These are phyloP conservation scores for Seiridium unicorne DNA, from an alignment of 2,329 filamentous ascomycete genomes.

Conservation along the genomic window DNA sequence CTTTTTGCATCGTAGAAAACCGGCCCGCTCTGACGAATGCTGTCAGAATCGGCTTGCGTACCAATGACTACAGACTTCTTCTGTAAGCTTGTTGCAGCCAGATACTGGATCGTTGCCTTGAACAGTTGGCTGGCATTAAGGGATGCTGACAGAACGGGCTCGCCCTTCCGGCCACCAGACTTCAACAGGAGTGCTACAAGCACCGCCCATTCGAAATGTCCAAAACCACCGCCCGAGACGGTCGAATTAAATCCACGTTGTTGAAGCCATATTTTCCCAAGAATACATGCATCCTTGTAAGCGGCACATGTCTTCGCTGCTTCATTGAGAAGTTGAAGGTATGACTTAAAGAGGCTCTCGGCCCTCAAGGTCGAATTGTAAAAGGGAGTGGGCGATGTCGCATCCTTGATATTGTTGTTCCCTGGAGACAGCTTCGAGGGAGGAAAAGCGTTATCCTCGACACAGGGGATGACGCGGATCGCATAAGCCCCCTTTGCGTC, in stretches of 20 bases:
- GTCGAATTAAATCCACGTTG: conserved; percentile 79
- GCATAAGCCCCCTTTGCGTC: conserved; percentile 36
- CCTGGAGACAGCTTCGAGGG: conserved; percentile 67
- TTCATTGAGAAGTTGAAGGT: conserved; percentile 73
- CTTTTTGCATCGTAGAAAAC: conserved; percentile 75
- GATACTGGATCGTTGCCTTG: conserved; percentile 87
- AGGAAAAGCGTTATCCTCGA: conserved; percentile 68
- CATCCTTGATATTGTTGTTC: conserved; percentile 63
- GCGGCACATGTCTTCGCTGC: conserved; percentile 66
- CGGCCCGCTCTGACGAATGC: conserved; percentile 50
- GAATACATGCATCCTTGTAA: conserved; percentile 79
- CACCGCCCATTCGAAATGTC: conserved; percentile 87
- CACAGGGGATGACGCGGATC: conserved; percentile 76
- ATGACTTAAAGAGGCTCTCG: conserved; percentile 70
- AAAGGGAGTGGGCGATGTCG: conserved; percentile 64
- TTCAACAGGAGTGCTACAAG: conserved; percentile 78
- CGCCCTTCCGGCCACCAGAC: conserved; percentile 70
- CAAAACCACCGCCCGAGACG: conserved; percentile 81
- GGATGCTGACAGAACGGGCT: conserved; percentile 70
- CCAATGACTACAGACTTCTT: conserved; percentile 61
- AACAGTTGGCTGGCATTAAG: conserved; percentile 93
- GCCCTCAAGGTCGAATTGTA: conserved; percentile 86
- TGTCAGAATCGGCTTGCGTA: conserved; percentile 40
- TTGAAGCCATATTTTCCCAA: conserved; percentile 85
- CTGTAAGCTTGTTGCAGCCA: conserved; percentile 70